Conservation (phyloP, 169 alveolate genomes). For the Cryptosporidium andersoni region DNA sequence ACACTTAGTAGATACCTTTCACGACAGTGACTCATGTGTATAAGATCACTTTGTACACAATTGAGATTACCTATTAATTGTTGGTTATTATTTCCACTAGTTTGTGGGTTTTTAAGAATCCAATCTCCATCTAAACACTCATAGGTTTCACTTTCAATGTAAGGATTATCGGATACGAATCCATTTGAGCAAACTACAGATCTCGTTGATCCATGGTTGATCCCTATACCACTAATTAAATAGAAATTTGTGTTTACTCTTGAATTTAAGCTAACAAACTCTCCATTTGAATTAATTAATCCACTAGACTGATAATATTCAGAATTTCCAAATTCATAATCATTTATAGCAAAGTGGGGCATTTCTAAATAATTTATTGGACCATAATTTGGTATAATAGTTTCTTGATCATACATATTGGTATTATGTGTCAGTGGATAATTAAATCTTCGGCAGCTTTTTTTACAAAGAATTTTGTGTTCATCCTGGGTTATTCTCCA, state of each 20-base stretch:
- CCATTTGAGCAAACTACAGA: constrained; percentile 56
- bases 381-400: too few relatives aligned
- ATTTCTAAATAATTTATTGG: too few relatives aligned
- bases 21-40: constrained; percentile 23
- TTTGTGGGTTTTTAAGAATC: constrained; percentile 3
- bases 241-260: not conserved
- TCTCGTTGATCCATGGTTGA: constrained; percentile 50
- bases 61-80: not conserved
- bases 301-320: too few relatives aligned
- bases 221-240: constrained; percentile 44
- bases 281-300: not conserved
- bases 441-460: constrained; percentile 2
- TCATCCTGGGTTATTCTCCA: constrained; percentile 63
- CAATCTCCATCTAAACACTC: constrained; percentile 36
- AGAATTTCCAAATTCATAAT: too few relatives aligned
- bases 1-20: constrained; percentile 18
- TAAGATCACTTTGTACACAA: constrained; percentile 48
- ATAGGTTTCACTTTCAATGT: constrained; percentile 34
- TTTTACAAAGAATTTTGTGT: constrained; percentile 33
- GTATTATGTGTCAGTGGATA: too few relatives aligned
- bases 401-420: too few relatives aligned
- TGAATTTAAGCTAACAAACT: not conserved
- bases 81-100: too few relatives aligned
- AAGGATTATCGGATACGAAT: constrained; percentile 54
- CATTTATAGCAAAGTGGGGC: too few relatives aligned